phyloP scores from a whole-genome alignment of 441 rosid genomes.

The Brassica balearica region DNA sequence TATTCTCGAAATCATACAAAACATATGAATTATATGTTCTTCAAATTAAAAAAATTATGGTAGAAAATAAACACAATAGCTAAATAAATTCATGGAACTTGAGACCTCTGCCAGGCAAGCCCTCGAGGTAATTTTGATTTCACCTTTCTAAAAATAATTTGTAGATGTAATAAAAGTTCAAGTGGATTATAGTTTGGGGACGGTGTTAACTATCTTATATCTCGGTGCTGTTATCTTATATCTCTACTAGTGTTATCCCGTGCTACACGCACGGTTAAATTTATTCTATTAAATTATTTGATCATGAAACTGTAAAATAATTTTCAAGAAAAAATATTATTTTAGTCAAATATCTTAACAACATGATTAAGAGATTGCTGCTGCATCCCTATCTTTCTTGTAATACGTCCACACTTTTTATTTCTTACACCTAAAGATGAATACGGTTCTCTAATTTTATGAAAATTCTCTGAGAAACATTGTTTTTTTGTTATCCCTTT shows the following conservation, averaged over 20 bases:
- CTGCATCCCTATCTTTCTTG: not conserved
- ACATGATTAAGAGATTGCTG: not conserved
- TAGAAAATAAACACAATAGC: too few species aligned
- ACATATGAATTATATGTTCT: too few species aligned
- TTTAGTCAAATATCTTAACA: not conserved
- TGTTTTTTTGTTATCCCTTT: too few species aligned
- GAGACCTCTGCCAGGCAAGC: not conserved
- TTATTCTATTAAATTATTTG: not conserved
- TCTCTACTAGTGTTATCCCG: not conserved
- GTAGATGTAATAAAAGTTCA: not conserved
- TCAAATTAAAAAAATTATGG: too few species aligned
- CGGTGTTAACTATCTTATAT: too few species aligned
- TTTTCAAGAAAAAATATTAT: not conserved
- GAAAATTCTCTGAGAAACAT: not conserved
- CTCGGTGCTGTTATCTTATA: too few species aligned
- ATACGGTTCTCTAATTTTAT: too few species aligned
- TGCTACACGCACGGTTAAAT: not conserved
- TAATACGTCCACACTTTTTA: not conserved
- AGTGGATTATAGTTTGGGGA: too few species aligned
- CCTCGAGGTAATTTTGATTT: not conserved
- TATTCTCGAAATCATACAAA: too few species aligned
- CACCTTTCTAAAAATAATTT: not conserved
- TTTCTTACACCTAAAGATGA: too few species aligned
- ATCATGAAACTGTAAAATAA: not conserved
- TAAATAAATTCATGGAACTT: too few species aligned